Evolutionary conservation across 108 stramenopile species (phyloP), one percentile per base, ranked within the genome.

Genomic region (Parmales sp.): DNA sequence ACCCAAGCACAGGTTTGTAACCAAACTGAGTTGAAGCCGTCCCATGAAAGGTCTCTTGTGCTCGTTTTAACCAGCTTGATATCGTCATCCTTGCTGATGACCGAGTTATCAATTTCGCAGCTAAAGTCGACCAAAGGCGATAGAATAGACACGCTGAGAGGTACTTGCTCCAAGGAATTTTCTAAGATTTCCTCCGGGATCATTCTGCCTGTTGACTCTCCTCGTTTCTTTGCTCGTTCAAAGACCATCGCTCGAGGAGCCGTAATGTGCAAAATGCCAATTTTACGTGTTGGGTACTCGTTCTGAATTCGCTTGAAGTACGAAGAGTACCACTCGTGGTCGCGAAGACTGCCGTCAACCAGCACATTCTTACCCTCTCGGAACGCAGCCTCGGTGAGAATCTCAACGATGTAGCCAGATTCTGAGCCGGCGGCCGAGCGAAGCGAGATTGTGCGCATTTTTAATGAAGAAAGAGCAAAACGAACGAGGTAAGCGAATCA

Each of bases 341-440:
- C 90, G 23, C 84, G 45, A 31, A 93, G 79, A 28, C 78, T 68
- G 7, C 92, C 92, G 76, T 93, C 92, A 45, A 89, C 88, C 31
- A 90, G 65, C 3, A 93, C 88, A 72, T 90, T 89, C 31, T 79
- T 68, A 2, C 83, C 81, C 11, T 63, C 23, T 2, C 76, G 45
- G 64, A 91, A 68, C 7, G 86, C 89, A 16, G 70, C 78, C 37
- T 73, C 69, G 5, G 87, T 83, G 1, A 83, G 63, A 8, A 90
- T 76, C 72, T 90, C 88, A 11, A 82, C 80, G 19, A 90, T 76
- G 66, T 76, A 90, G 2, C 90, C 90, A 26, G 88, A 82, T 69
- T 43, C 16, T 43, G 41, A n/a, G n/a, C n/a, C n/a, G n/a, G n/a
- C n/a, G n/a, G n/a, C n/a, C n/a, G n/a, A n/a, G n/a, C n/a, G n/a